Base-by-base conservation (phyloP, 306 rosid species). In the Castanea mollissima region DNA sequence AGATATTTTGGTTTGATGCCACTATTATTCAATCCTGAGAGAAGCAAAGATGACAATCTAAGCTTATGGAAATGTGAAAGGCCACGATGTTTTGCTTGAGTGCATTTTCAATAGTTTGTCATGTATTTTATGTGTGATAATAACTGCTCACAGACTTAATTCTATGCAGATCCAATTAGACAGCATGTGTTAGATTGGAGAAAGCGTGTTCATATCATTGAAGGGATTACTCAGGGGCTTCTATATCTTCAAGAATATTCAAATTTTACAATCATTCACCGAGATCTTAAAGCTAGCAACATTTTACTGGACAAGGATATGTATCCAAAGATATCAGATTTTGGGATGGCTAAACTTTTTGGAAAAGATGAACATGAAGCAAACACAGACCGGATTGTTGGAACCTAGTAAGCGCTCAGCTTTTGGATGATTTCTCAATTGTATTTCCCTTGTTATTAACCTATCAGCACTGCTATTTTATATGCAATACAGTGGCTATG, bases 231-330 rank as follows among this genome's bases (percentile, higher is more conserved):
- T 46, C 87, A 79, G 1, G 86, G 87, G 18, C 84, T 87, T 69
- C 64, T 87, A 14, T 81, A 87, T 79, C 86, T 87, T 4, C 84
- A 84, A 81, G 76, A 82, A 12, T 72, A 84, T 72, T 87, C 83
- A 0, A 79, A 78, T 63, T 55, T 87, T 15, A 81, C 80, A 2
- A 76, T 87, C 19, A 76, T 81, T 13, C 86, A 81, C 11, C 31
- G 85, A 6, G 85, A 84, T 49, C 0, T 87, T 13, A 87, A 87
- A 74, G 77, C 80, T 73, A 81, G 87, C 57, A 86, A 83, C 51
- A 84, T 87, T 41, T 79, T 78, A 60, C 57, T 82, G 18, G 83
- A 76, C 49, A 1, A 23, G 0, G 81, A 79, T 7, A 74, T 84
- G 78, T 82, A 57, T 1, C 76, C 85, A 35, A 87, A 87, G 63